phyloP scores from a whole-genome alignment of 1,284 basidiomycete species.

The Cryptococcus sp. region DNA sequence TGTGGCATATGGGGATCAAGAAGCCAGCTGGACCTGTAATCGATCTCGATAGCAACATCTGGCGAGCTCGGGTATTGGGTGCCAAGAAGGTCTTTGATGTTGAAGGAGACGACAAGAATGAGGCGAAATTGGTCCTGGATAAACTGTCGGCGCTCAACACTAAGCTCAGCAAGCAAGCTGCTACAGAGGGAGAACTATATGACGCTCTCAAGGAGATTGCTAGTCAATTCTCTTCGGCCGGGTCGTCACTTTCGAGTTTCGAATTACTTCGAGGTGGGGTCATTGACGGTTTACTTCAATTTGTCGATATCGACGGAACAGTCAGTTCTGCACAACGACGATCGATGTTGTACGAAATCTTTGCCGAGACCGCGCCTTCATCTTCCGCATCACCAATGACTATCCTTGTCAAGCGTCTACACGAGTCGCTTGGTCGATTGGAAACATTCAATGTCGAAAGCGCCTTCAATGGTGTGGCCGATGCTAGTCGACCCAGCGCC shows the following conservation, averaged over 20 bases:
- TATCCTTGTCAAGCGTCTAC: conserved; percentile 86
- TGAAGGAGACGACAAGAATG: conserved; percentile 58
- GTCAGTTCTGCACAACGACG: conserved; percentile 54
- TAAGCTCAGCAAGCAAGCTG: conserved; percentile 55
- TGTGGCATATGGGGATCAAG: too few relatives aligned
- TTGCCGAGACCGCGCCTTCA: conserved; percentile 53
- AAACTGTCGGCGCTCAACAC: conserved; percentile 56
- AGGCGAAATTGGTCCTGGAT: conserved; percentile 62
- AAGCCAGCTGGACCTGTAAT: too few relatives aligned
- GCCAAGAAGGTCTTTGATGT: conserved; percentile 59
- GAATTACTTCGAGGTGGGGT: conserved; percentile 91
- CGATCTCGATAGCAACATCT: conserved; percentile 88
- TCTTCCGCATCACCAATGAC: conserved; percentile 59
- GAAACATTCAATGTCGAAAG: conserved; percentile 92
- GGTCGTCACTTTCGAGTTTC: conserved; percentile 81
- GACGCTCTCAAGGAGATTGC: conserved; percentile 68
- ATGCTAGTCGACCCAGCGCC: conserved; percentile 18
- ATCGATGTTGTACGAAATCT: conserved; percentile 68
- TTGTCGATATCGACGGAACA: conserved; percentile 64
- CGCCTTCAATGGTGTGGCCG: conserved; percentile 50
- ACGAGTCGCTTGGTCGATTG: conserved; percentile 87
- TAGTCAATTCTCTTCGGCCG: conserved; percentile 66
- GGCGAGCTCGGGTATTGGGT: conserved; percentile 76
- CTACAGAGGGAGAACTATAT: conserved; percentile 58
- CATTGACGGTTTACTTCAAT: conserved; percentile 78